Evolutionary conservation across 2,329 filamentous ascomycete species (phyloP), one percentile per base, ranked within the genome.

Genomic region (Bisporella sp.): DNA sequence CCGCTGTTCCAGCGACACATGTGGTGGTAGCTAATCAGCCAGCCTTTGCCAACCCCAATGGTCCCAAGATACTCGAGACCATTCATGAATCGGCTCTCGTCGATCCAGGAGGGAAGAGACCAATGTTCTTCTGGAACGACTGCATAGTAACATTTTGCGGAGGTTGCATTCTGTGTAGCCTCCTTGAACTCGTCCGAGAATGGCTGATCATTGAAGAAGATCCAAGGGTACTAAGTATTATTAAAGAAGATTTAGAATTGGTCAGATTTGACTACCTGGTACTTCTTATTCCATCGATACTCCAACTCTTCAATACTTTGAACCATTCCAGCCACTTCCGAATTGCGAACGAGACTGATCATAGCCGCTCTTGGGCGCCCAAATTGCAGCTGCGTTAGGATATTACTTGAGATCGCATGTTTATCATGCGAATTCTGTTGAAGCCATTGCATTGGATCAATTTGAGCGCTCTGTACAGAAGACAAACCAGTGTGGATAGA

Each of bases 1-100:
- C 87, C 88, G 55, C 83, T 85, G 67, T 90, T 91, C 88, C 88
- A 93, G 56, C 93, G 88, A 72, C 93, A 99, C 93, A 97, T 99
- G 76, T 99, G 93, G 57, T 93, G 84, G 76, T 99, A 99, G 73
- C 88, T 95, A 70, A 95, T 73, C 31, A 89, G 95, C 71, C 96
- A 92, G 48, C 92, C 93, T 67, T 97, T 97, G 68, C 97, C 96
- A 69, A 97, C 95, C 73, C 96, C 93, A 68, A 85, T 84, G 66
- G 88, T 81, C 49, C 82, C 83, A 88, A 97, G 95, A 62, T 96
- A 89, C 72, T 96, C 84, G 53, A 92, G 86, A 53, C 92, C 89
- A 68, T 88, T 85, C 65, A 81, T 81, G 41, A 93, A 93, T 73
- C 88, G 92, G 50, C 95, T 86, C 71, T 95, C 85, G 67, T 97